Percentiles rank a stretch among this genome's conserved stretches.
Conservation (phyloP, 805 yeast genomes). For the Spathaspora passalidarum region DNA sequence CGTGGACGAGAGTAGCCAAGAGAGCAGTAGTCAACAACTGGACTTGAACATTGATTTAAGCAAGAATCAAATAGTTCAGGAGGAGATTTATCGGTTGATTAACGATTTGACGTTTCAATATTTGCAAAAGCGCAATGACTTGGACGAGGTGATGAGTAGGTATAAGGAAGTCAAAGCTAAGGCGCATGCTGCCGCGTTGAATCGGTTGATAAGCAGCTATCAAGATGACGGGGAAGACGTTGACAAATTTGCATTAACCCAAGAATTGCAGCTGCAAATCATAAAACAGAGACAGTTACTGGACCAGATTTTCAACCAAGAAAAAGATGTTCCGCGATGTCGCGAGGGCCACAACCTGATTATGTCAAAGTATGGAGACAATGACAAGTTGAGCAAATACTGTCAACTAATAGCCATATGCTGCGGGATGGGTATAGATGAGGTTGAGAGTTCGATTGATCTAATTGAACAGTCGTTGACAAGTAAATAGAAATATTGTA, state of each 20-base stretch:
- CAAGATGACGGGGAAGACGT: slow-evolving; percentile 3
- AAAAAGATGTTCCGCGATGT: slow-evolving; percentile 18
- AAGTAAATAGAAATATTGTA: slow-evolving; percentile 11
- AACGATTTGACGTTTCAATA: slow-evolving; percentile 38
- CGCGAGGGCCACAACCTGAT: slow-evolving; percentile 12
- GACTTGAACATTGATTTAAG: slow-evolving; percentile 19
- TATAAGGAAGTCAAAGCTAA: slow-evolving; percentile 4
- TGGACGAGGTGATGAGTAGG: slow-evolving; percentile 10
- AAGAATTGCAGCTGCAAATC: slow-evolving; percentile 26
- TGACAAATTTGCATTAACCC: slow-evolving; percentile 17
- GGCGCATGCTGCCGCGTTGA: not conserved
- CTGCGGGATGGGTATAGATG: slow-evolving; percentile 40
- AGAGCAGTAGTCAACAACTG: slow-evolving; percentile 5
- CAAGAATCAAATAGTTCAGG: slow-evolving; percentile 36
- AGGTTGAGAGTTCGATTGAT: slow-evolving; percentile 41
- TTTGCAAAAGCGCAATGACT: slow-evolving; percentile 29
- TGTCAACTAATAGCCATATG: slow-evolving; percentile 39
- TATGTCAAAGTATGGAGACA: slow-evolving; percentile 2
- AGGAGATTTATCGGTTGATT: slow-evolving; percentile 36
- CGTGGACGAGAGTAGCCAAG: slow-evolving; percentile 14
- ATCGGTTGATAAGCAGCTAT: not conserved
- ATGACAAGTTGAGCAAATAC: slow-evolving; percentile 26
- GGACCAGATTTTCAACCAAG: slow-evolving; percentile 15
- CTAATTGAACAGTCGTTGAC: slow-evolving; percentile 38
- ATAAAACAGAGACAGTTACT: slow-evolving; percentile 18